Evolutionary conservation across 345 rosid genomes (phyloP), one percentile per base, ranked within the genome.

Genomic region (Trapa bicornis): DNA sequence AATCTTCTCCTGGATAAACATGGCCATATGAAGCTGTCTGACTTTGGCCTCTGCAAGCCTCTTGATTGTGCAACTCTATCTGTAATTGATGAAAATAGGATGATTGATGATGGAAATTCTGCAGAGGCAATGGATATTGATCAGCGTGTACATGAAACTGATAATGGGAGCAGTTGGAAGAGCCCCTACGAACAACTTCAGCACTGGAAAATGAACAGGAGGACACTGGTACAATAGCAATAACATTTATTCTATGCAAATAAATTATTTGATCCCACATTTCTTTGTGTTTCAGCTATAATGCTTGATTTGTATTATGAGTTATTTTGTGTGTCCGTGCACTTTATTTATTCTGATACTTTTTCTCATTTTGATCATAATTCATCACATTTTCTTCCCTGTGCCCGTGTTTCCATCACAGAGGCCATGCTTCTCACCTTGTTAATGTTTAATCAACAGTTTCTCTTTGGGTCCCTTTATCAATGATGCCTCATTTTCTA

Each of bases 141-240:
- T 80, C 81, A 81, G 78, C 11, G 48, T 45, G 79, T 89, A 67
- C 76, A 96, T 58, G 96, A 86, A 73, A 76, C 96, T 66, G 91
- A 81, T 75, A 85, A 84, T 68, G 81, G 80, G 73, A 89, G 86
- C 77, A 87, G 81, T 75, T 92, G 95, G 95, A 91, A 81, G 75
- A 92, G 89, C 77, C 87, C 93, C 52, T 86, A 77, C 43, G 98
- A 92, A 77, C 98, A 89, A 80, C 93, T 89, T 84, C 96, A 89
- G 78, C 98, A 92, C 74, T 92, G 98, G 98, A 96, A 92, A 80
- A 89, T 92, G 89, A 92, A 92, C 81, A 83, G 98, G 75, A 87
- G 98, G 79, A 92, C 85, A 75, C 79, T 92, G 83, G 98, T 92
- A 82, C 43, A 41, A 8, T 41, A 41, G 43, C 43, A 41, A 8